Conservation (phyloP, 495 filamentous ascomycete genomes). For the Chaetomium tenue region DNA sequence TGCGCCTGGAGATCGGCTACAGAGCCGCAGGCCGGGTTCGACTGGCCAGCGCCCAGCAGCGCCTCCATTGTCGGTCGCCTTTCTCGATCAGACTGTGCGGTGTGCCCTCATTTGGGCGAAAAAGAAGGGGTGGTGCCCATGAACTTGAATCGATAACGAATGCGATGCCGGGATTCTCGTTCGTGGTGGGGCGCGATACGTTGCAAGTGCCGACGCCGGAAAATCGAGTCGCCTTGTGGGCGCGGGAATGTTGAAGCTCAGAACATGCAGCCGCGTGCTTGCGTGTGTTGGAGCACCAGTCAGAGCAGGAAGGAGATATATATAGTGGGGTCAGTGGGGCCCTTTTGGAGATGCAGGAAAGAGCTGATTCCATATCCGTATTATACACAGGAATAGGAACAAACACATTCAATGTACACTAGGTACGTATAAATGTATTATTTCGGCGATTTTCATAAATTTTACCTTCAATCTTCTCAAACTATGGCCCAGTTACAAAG, state of each 20-base stretch:
- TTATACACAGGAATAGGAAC: too few species aligned
- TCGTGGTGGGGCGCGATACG: not conserved
- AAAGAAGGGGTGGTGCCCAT: not conserved
- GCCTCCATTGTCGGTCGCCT: conserved; percentile 37
- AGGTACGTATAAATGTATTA: too few species aligned
- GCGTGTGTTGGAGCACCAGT: not conserved
- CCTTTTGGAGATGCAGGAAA: too few species aligned
- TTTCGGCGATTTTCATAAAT: too few species aligned
- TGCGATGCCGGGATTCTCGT: not conserved
- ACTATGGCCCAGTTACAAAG: too few species aligned
- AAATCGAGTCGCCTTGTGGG: not conserved
- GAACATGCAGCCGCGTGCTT: not conserved
- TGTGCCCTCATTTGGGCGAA: not conserved
- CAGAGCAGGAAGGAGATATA: not conserved
- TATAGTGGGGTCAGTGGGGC: too few species aligned
- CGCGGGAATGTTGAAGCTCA: not conserved
- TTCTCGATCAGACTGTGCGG: not conserved
- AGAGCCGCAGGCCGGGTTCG: conserved; percentile 39
- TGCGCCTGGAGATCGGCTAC: conserved; percentile 42
- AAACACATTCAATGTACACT: too few species aligned
- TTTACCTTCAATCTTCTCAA: too few species aligned
- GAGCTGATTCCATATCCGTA: too few species aligned
- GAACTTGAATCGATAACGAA: not conserved
- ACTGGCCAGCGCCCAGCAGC: conserved; percentile 33
- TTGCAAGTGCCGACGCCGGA: not conserved